Evolutionary conservation across 2,329 filamentous ascomycete species (phyloP).

Genomic region (Bipolaris zeicola): DNA sequence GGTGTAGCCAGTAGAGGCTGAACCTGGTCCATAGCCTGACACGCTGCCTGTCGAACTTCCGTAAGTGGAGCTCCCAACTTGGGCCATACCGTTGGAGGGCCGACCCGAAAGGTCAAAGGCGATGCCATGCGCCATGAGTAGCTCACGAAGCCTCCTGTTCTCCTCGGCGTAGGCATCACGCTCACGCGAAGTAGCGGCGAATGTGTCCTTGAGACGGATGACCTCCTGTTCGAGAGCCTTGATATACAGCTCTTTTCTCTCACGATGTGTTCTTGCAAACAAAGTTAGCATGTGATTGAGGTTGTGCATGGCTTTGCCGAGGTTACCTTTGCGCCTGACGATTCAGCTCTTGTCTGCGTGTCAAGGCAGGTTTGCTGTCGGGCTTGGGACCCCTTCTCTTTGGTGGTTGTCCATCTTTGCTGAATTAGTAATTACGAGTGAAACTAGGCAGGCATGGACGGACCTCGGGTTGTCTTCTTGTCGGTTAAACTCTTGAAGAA

Average conservation of each 20-base stretch:
- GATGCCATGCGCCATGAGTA: slow-evolving; percentile 65
- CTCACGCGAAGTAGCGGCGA: slow-evolving; percentile 73
- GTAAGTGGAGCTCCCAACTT: slow-evolving; percentile 48
- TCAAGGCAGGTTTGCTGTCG: slow-evolving; percentile 92
- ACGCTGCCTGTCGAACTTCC: slow-evolving; percentile 61
- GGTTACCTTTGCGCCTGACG: slow-evolving; percentile 91
- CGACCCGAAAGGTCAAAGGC: slow-evolving; percentile 55
- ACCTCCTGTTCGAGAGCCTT: slow-evolving; percentile 92
- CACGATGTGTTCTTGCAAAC: slow-evolving; percentile 79
- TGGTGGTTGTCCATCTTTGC: slow-evolving; percentile 76
- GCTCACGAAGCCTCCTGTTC: slow-evolving; percentile 73
- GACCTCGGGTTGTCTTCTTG: slow-evolving; percentile 79
- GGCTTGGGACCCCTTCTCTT: slow-evolving; percentile 95
- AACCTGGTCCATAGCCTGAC: slow-evolving; percentile 62
- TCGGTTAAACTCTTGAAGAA: slow-evolving; percentile 71
- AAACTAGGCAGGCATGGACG: slow-evolving; percentile 12
- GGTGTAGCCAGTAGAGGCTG: slow-evolving; percentile 54
- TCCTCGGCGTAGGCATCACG: slow-evolving; percentile 78
- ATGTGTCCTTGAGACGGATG: slow-evolving; percentile 84
- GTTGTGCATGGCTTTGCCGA: neutral
- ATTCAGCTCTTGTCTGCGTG: slow-evolving; percentile 90
- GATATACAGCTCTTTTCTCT: slow-evolving; percentile 95
- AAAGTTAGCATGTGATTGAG: slow-evolving; percentile 20
- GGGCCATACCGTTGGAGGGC: slow-evolving; percentile 41
- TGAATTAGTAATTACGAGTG: slow-evolving; percentile 9